Base-by-base conservation (phyloP, 768 basidiomycete genomes). In the Tubosaeta sp. region DNA sequence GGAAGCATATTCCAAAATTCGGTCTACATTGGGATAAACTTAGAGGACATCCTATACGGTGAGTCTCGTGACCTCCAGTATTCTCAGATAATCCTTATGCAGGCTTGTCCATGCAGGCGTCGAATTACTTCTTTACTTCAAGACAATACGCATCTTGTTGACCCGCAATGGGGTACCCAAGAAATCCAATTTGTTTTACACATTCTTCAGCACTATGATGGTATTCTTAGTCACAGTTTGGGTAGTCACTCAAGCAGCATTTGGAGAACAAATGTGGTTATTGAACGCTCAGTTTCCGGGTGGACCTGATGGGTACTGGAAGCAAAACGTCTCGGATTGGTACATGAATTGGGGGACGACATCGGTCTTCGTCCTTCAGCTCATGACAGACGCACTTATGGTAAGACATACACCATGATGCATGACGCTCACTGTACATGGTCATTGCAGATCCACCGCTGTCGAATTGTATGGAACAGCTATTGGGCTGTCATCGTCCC, bases 251-350 rank as follows among this genome's bases (percentile, higher is more conserved):
- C n/a, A 47, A 2, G 43, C 44, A 3, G 16, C 68, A 4, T 65
- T 71, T 29, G 60, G 65, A 4, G 56, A 70, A 51, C 48, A 65
- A 17, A 67, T 72, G 59, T 76, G 75, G 76, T 56, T 76, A 14
- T 37, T 65, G 1, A 48, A 72, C 14, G 29, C 56, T 0, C 29
- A 62, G n/a, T 71, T 63, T 39, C 70, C 72, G 12, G 73, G 73
- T 0, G 75, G 75, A 2, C 63, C 65, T 14, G 51, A 56, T 4
- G 65, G 55, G 3, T 77, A 73, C 50, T 61, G 70, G 41, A 43
- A 32, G 10, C 38, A 58, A 5, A 37, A 70, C 37, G 52, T 60
- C 17, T 57, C 62, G 3, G 49, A 47, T 9, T 70, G 71, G 62
- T 69, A 67, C 43, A 38, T 56, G 48, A 64, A 63, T 2, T 56